phyloP scores from a whole-genome alignment of 208 protist genomes.

The Wallacemonas sp. region DNA sequence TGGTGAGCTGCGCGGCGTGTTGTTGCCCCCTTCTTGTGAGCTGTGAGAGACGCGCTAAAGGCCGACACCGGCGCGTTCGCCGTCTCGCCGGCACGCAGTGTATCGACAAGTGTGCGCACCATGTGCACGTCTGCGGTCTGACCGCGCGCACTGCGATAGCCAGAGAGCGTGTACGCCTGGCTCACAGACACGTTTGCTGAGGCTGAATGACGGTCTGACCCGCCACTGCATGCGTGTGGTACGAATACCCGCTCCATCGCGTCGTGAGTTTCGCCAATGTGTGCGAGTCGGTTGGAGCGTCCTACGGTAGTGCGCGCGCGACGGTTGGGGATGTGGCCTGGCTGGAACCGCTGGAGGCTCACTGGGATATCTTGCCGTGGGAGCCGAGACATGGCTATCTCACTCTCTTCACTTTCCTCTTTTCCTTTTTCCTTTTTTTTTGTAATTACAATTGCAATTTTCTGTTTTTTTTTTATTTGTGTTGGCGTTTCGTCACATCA shows the following conservation, averaged over 20 bases:
- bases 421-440: conserved; percentile 5
- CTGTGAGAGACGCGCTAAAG: no score
- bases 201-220: neutral
- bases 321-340: conserved; percentile 6
- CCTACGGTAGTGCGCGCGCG: conserved; percentile 6
- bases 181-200: neutral
- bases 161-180: neutral
- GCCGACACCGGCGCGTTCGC: no score
- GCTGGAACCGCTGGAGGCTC: conserved; percentile 12
- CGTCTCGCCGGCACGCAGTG: neutral
- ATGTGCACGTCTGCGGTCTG: neutral
- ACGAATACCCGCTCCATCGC: conserved; percentile 6
- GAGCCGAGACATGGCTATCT: conserved; percentile 1
- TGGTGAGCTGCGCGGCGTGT: no score
- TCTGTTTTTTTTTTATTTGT: no score
- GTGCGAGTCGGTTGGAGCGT: conserved; percentile 7
- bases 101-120: neutral
- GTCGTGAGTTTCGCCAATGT: neutral
- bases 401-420: neutral
- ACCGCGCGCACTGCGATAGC: neutral
- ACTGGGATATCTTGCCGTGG: conserved; percentile 10
- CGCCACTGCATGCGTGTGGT: neutral
- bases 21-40: no score
- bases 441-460: neutral
- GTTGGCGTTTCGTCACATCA: no score